phyloP scores from a whole-genome alignment of 495 filamentous ascomycete genomes.

The Hypoxylon subgilvum region DNA sequence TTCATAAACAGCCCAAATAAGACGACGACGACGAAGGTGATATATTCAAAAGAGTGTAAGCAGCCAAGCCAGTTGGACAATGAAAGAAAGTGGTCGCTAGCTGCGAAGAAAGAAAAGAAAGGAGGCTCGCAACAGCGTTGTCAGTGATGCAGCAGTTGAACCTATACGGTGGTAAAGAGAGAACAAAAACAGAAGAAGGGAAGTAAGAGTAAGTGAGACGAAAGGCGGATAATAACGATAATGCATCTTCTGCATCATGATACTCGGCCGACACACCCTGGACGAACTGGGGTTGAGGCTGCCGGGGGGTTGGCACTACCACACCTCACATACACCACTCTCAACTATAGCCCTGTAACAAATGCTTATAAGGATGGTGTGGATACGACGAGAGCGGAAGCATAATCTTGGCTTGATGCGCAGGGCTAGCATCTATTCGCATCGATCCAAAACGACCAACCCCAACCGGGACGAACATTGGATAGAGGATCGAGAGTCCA shows the following conservation, averaged over 20 bases:
- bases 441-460: slow-evolving; percentile 37
- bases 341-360: slow-evolving; percentile 29
- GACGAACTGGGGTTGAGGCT: slow-evolving; percentile 33
- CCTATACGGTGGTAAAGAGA: slow-evolving; percentile 48
- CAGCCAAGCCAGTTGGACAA: slow-evolving; percentile 65
- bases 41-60: slow-evolving; percentile 59
- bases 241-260: slow-evolving; percentile 39
- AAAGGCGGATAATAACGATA: slow-evolving; percentile 41
- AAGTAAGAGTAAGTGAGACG: slow-evolving; percentile 34
- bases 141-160: slow-evolving; percentile 51
- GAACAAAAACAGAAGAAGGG: slow-evolving; percentile 48
- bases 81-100: slow-evolving; percentile 62
- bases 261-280: slow-evolving; percentile 34
- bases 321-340: slow-evolving; percentile 15
- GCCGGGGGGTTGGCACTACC: slow-evolving; percentile 27
- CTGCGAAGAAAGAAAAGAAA: slow-evolving; percentile 57
- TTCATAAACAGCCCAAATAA: slow-evolving; percentile 51
- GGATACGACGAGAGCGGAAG: slow-evolving; percentile 38
- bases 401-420: slow-evolving; percentile 40
- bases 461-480: slow-evolving; percentile 21
- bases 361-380: slow-evolving; percentile 33
- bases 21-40: slow-evolving; percentile 53
- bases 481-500: slow-evolving; percentile 11
- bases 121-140: slow-evolving; percentile 56
- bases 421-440: slow-evolving; percentile 30